Percentiles rank a stretch among this genome's conserved stretches.
Conservation (phyloP, 176 grass and related monocot species). For the Dactylis glomerata region DNA sequence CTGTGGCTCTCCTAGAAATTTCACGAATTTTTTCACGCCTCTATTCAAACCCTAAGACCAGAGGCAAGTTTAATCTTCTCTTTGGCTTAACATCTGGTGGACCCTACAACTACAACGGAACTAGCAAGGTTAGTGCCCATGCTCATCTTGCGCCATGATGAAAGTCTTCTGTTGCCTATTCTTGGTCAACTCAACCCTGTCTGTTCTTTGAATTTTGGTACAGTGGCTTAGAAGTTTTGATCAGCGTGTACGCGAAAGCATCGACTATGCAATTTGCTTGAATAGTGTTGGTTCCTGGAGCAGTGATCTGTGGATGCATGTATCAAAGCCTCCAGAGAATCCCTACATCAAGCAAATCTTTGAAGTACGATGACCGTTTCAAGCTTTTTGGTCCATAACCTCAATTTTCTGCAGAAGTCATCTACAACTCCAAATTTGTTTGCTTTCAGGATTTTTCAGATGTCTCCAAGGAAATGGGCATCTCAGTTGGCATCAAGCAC, state of each 20-base stretch:
- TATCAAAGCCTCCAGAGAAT: conserved; percentile 98
- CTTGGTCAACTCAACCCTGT: conserved; percentile 13
- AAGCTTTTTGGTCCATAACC: conserved; percentile 11
- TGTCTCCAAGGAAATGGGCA: conserved; percentile 72
- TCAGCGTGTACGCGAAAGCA: conserved; percentile 87
- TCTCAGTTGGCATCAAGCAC: conserved; percentile 90
- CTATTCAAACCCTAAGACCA: conserved; percentile 93
- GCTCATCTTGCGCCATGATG: neutral
- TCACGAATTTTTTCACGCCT: conserved; percentile 80
- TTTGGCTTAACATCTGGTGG: conserved; percentile 97
- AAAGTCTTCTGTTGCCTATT: conserved; percentile 13
- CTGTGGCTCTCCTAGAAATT: conserved; percentile 88
- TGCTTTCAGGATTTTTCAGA: conserved; percentile 74
- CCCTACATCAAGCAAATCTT: conserved; percentile 91
- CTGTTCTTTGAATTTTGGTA: conserved; percentile 11
- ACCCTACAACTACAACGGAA: conserved; percentile 99
- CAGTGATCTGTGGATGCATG: conserved; percentile 91
- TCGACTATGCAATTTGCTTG: conserved; percentile 97
- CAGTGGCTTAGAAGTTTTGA: conserved; percentile 99
- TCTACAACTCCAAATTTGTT: conserved; percentile 21
- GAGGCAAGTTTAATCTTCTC: conserved; percentile 93
- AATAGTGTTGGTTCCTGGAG: conserved; percentile 92
- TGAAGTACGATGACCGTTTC: conserved; percentile 56
- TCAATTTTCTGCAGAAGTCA: neutral
- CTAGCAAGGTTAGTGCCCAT: conserved; percentile 57